Conservation (phyloP, 164 flowering plant genomes). For the grape (Vitis vinifera) region ASM3070453v1 NC_081808.1:22122001-22122500, state of each 20-base stretch:
- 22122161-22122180: constrained; percentile 46
- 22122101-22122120: constrained; percentile 32
- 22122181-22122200: constrained; percentile 55
- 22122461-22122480: too few species aligned
- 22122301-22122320: too few species aligned
- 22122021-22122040: constrained; percentile 7
- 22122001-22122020: constrained; percentile 12
- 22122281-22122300: too few species aligned
- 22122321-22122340: too few species aligned
- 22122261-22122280: background rate
- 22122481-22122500: too few species aligned
- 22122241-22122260: background rate
- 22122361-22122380: too few species aligned
- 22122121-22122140: constrained; percentile 25
- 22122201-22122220: background rate
- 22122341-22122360: too few species aligned
- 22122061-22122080: constrained; percentile 7
- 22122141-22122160: constrained; percentile 20
- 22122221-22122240: too few species aligned
- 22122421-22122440: too few species aligned
- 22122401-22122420: too few species aligned
- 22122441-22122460: too few species aligned
- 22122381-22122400: too few species aligned
- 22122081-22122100: constrained; percentile 17
- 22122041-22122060: constrained; percentile 14